phyloP scores from a whole-genome alignment of 441 rosid species.

The Gossypium schwendimanii region DNA sequence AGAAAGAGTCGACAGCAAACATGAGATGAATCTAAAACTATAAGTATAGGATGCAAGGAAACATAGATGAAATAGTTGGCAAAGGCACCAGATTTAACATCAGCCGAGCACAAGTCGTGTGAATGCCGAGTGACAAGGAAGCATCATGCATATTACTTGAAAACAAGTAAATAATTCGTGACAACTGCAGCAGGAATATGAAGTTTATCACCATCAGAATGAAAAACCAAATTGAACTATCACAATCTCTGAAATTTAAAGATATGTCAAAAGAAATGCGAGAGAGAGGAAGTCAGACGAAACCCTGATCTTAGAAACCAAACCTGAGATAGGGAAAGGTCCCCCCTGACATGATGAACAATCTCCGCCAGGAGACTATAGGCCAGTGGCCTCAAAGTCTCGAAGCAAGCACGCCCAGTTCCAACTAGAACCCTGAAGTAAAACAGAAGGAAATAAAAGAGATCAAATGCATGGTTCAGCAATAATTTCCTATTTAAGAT shows the following conservation, averaged over 20 bases:
- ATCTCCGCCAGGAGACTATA: slow-evolving; percentile 96
- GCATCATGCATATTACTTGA: slow-evolving; percentile 99
- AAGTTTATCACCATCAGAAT: slow-evolving; percentile 7
- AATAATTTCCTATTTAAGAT: background rate
- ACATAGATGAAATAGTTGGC: slow-evolving; percentile 4
- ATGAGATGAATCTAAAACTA: slow-evolving; percentile 15
- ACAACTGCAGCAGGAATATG: slow-evolving; percentile 55
- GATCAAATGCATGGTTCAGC: background rate
- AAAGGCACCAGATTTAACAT: slow-evolving; percentile 88
- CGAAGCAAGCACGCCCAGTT: slow-evolving; percentile 92
- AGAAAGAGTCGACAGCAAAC: slow-evolving; percentile 7
- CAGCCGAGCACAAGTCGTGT: slow-evolving; percentile 90
- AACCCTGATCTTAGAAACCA: slow-evolving; percentile 11
- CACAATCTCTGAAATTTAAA: background rate
- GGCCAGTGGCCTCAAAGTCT: slow-evolving; percentile 94
- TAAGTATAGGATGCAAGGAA: slow-evolving; percentile 7
- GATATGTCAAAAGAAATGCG: slow-evolving; percentile 7
- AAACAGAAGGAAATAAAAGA: slow-evolving; percentile 9
- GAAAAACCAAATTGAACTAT: background rate
- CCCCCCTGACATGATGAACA: slow-evolving; percentile 93
- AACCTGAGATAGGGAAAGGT: slow-evolving; percentile 85
- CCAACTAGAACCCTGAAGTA: slow-evolving; percentile 82
- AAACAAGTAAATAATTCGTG: slow-evolving; percentile 88
- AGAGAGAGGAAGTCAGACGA: slow-evolving; percentile 1
- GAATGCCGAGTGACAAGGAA: slow-evolving; percentile 80